Conservation (phyloP, 106 monocot genomes). For the Platanthera zijinensis region DNA sequence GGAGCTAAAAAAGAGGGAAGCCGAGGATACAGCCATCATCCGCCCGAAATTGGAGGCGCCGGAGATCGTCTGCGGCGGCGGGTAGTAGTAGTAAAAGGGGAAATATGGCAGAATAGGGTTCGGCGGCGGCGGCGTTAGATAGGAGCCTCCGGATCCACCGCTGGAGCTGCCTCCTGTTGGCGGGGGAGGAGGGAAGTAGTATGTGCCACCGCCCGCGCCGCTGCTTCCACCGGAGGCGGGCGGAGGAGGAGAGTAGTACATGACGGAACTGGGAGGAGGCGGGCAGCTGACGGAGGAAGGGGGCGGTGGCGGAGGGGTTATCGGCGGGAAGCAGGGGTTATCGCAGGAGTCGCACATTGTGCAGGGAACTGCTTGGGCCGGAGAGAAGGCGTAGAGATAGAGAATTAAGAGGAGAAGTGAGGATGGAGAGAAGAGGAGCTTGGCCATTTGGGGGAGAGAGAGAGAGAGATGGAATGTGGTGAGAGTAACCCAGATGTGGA, state of each 20-base stretch:
- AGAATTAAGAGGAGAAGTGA: not conserved
- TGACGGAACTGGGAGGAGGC: constrained; percentile 9
- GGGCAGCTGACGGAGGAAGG: not conserved
- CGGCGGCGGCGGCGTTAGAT: not conserved
- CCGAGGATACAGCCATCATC: not conserved
- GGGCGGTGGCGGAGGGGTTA: constrained; percentile 15
- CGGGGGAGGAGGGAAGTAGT: constrained; percentile 6
- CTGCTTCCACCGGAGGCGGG: not conserved
- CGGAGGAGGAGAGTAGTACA: constrained; percentile 6
- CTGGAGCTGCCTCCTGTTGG: not conserved
- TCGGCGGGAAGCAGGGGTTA: constrained; percentile 17
- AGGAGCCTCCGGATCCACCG: not conserved
- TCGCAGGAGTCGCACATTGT: constrained; percentile 23
- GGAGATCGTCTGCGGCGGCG: not conserved
- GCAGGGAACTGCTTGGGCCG: constrained; percentile 7
- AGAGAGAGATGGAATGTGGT: not conserved
- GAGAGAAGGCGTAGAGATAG: not conserved
- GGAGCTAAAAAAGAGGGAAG: not conserved
- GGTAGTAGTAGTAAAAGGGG: not conserved
- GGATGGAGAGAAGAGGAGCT: not conserved
- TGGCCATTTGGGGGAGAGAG: not conserved
- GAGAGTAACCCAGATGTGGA: not conserved
- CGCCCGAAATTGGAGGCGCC: not conserved
- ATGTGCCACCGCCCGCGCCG: not conserved
- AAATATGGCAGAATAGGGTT: not conserved